These are phyloP conservation scores for Wickerhamomyces chambardii DNA, from an alignment of 805 yeast species.

Conservation along the genomic window DNA sequence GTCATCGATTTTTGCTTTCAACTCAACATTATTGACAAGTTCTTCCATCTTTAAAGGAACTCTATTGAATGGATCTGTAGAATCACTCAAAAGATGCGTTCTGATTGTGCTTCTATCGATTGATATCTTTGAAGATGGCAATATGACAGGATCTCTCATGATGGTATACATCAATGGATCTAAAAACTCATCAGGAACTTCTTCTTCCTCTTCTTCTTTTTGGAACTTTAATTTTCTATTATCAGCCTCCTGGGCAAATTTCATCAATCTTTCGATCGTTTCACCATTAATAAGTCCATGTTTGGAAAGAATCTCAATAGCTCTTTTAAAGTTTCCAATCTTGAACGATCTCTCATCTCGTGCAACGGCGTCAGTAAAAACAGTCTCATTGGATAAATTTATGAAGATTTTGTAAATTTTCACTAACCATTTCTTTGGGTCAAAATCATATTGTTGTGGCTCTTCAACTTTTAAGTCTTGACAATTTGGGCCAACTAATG, in stretches of 20 bases:
- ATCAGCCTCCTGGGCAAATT: conserved; percentile 63
- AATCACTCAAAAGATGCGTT: conserved; percentile 87
- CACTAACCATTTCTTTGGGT: conserved; percentile 64
- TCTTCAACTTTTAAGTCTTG: conserved; percentile 76
- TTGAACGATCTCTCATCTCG: conserved; percentile 88
- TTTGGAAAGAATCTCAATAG: conserved; percentile 52
- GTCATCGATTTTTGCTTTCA: conserved; percentile 49
- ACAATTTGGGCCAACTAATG: conserved; percentile 95
- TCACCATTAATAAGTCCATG: conserved; percentile 45
- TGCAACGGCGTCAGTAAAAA: conserved; percentile 74
- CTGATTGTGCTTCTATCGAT: conserved; percentile 90
- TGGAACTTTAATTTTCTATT: conserved; percentile 51
- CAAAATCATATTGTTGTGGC: conserved; percentile 77
- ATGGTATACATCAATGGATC: conserved; percentile 96
- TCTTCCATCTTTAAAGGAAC: conserved; percentile 85
- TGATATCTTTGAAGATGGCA: conserved; percentile 78
- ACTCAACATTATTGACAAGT: conserved; percentile 68
- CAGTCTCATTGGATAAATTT: conserved; percentile 54
- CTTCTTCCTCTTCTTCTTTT: conserved; percentile 88
- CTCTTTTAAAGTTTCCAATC: conserved; percentile 56
- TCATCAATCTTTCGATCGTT: conserved; percentile 38
- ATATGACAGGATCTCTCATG: conserved; percentile 94
- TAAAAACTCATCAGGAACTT: conserved; percentile 90
- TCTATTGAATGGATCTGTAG: conserved; percentile 96
- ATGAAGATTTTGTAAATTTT: conserved; percentile 69